Percentiles rank a stretch among this genome's conserved stretches.
These are phyloP conservation scores for Aureobasidium vineae DNA, from an alignment of 2,329 filamentous ascomycete genomes.

Conservation along the genomic window DNA sequence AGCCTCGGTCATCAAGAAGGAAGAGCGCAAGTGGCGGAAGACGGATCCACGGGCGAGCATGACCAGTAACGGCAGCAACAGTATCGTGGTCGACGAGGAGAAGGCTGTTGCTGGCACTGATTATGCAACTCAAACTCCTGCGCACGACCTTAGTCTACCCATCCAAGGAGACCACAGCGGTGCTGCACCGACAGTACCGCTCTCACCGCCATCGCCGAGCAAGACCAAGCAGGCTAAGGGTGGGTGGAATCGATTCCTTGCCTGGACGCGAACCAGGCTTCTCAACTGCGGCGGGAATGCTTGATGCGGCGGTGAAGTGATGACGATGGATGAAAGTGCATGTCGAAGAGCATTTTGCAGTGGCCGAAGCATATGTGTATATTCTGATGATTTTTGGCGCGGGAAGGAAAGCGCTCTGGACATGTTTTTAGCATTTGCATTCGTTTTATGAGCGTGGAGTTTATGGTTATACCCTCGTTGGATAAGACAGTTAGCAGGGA, in stretches of 20 bases:
- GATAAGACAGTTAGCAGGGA: not conserved
- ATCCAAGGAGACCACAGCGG: conserved; percentile 32
- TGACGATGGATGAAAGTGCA: not conserved
- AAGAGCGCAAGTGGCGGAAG: conserved; percentile 44
- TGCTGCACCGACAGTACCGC: conserved; percentile 37
- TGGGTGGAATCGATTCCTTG: conserved; percentile 55
- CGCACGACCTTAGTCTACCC: conserved; percentile 39
- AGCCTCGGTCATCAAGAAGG: conserved; percentile 47
- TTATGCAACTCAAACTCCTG: conserved; percentile 41
- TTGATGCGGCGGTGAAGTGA: not conserved
- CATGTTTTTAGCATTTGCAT: conserved; percentile 17
- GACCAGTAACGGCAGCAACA: conserved; percentile 28
- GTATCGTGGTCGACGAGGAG: conserved; percentile 24
- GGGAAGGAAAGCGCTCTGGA: not conserved
- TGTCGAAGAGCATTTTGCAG: not conserved
- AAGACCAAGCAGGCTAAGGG: conserved; percentile 42
- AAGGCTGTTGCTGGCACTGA: conserved; percentile 38
- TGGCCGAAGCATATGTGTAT: not conserved
- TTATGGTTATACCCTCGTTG: conserved; percentile 25
- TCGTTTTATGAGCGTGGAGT: conserved; percentile 26
- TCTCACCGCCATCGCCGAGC: conserved; percentile 28
- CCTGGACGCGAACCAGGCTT: conserved; percentile 57
- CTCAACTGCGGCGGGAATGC: conserved; percentile 46
- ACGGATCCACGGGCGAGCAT: conserved; percentile 40
- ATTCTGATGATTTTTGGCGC: conserved; percentile 1